These are phyloP conservation scores for Pichiaceae sp. DNA, from an alignment of 1,139 yeast genomes.

Conservation along the genomic window DNA sequence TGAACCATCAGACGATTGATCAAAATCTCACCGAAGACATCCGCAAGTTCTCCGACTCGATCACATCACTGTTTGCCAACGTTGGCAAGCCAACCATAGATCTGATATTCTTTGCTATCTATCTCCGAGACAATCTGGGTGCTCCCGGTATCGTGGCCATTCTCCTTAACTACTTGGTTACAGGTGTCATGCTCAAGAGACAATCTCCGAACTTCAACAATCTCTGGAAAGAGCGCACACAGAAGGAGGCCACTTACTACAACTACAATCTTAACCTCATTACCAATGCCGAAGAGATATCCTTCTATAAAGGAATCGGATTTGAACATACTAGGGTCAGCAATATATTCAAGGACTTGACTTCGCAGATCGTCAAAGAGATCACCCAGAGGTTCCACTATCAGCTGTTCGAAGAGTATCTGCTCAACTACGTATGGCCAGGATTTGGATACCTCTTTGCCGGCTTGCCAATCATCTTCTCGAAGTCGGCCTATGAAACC, in stretches of 20 bases:
- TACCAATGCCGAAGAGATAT: constrained; percentile 88
- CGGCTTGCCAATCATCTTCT: constrained; percentile 68
- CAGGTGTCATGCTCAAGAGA: constrained; percentile 67
- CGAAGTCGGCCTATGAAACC: constrained; percentile 15
- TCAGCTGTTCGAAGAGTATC: constrained; percentile 75
- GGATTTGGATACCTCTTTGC: constrained; percentile 89
- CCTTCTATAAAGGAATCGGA: constrained; percentile 86
- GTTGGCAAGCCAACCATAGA: constrained; percentile 91
- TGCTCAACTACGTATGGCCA: constrained; percentile 89
- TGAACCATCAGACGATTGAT: constrained; percentile 42
- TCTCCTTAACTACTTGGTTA: constrained; percentile 67
- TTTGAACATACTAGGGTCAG: constrained; percentile 66
- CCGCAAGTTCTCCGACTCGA: constrained; percentile 71
- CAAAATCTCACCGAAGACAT: constrained; percentile 85
- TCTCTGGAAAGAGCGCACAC: constrained; percentile 63
- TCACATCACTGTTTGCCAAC: constrained; percentile 77
- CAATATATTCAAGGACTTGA: constrained; percentile 49
- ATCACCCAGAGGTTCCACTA: constrained; percentile 50
- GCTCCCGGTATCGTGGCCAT: constrained; percentile 78
- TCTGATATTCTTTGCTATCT: constrained; percentile 76
- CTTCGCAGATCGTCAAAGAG: constrained; percentile 36
- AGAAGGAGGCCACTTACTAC: constrained; percentile 82
- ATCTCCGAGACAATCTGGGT: constrained; percentile 79
- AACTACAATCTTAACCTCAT: constrained; percentile 81
- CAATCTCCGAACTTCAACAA: constrained; percentile 86